Conservation (phyloP, 2,329 filamentous ascomycete genomes). For the Penicillium expansum region DNA sequence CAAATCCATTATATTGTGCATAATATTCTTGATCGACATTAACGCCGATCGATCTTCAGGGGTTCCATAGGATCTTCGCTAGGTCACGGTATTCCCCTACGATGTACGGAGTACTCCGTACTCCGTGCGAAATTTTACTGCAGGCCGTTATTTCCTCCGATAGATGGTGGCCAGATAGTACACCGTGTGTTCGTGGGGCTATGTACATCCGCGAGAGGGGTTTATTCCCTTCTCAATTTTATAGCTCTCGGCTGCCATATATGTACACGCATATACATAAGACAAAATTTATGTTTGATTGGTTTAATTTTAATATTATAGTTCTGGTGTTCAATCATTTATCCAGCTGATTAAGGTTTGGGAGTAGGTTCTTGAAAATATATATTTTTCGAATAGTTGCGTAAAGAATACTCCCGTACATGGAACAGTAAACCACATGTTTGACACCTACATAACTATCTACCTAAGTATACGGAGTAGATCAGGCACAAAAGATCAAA, state of each 20-base stretch:
- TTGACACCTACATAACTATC: background rate
- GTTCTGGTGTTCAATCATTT: background rate
- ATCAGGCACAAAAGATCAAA: background rate
- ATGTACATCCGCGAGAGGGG: no score
- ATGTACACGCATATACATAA: no score
- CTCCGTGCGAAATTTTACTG: background rate
- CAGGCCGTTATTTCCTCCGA: background rate
- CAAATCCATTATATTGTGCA: background rate
- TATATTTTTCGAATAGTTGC: background rate
- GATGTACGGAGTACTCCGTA: background rate
- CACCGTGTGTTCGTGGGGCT: background rate
- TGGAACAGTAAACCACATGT: background rate
- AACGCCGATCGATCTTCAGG: constrained; percentile 14
- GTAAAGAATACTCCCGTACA: background rate
- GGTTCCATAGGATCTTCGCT: constrained; percentile 8
- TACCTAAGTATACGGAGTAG: no score
- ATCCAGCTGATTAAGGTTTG: no score
- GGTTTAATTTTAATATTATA: no score
- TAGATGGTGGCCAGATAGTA: background rate
- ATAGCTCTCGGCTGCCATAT: no score
- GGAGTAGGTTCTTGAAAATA: background rate
- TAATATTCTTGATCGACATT: background rate
- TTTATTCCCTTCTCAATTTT: background rate
- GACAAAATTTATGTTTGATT: no score
- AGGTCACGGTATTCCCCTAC: background rate